Conservation (phyloP, 2,329 filamentous ascomycete genomes). For the Ascochyta koolunga region DNA sequence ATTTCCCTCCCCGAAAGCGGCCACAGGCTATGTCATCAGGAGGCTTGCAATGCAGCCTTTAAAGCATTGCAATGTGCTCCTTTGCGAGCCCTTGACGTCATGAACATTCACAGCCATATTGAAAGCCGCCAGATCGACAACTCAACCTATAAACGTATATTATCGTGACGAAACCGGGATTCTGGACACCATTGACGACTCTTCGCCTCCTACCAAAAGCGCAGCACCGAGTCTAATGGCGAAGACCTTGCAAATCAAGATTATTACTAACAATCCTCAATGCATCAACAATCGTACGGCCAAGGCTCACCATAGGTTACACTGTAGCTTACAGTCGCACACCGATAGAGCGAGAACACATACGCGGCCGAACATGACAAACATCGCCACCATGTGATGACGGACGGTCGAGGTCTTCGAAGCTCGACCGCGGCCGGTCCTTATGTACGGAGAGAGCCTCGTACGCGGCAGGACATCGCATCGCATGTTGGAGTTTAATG, state of each 20-base stretch:
- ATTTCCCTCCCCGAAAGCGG: not conserved
- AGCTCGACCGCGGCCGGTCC: not conserved
- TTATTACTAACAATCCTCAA: not conserved
- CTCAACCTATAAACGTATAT: no score
- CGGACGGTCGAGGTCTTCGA: not conserved
- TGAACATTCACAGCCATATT: no score
- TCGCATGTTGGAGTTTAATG: not conserved
- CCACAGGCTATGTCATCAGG: no score
- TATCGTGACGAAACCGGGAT: no score
- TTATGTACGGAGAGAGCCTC: not conserved
- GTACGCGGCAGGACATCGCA: not conserved
- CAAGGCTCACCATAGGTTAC: not conserved
- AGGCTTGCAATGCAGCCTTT: no score
- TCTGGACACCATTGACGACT: no score
- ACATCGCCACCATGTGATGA: not conserved
- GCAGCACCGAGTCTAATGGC: not conserved
- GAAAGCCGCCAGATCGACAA: no score
- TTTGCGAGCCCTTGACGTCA: no score
- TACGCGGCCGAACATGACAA: not conserved
- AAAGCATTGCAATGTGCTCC: no score
- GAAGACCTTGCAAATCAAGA: not conserved
- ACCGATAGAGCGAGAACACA: not conserved
- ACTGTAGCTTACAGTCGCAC: not conserved
- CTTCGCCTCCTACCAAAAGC: no score
- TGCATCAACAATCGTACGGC: not conserved